Base-by-base conservation (phyloP, 768 basidiomycete genomes). In the Xerocomus brunneocitrinus region DNA sequence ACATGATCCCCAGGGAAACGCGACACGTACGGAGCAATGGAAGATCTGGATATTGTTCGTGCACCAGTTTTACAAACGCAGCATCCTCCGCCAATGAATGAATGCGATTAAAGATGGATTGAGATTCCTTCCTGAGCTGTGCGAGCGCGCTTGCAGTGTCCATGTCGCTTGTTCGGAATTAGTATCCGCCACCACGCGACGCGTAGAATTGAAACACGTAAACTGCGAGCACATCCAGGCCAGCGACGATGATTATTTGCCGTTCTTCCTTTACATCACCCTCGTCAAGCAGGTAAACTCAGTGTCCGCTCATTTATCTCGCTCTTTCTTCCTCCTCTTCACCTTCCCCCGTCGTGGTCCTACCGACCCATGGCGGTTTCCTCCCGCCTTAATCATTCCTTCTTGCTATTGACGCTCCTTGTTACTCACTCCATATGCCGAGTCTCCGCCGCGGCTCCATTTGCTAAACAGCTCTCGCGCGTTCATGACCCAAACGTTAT, bases 81-180 rank as follows among this genome's bases (percentile, higher is more conserved):
- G 85, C 76, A 60, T 98, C 95, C 51, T 88, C 81, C 4, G 76
- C 75, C 51, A 98, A 88, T 7, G 93, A 95, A 58, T 90, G 91
- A 1, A 98, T 66, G 8, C 95, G 85, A 64, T 94, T 93, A 75
- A 82, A 95, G 24, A 93, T 74, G 66, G 92, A 90, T 24, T 84
- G 68, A 4, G 84, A 83, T 58, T 89, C 86, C 58, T 76, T 82
- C 9, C 87, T 80, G 32, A 90, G 73, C 45, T 80, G 73, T 5
- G 75, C 73, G 38, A 86, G 63, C 19, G 69, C 69, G 44, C 63
- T 38, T 32, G 8, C 9, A 12, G 8, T 4, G 5, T 60, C 57
- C 16, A 60, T 46, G 19, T 28, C 25, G 19, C 19, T 19, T 19
- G 19, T 19, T 19, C 19, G 19, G 19, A 19, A 19, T 19, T 19